These are phyloP conservation scores for Sequoiadendron giganteum DNA, from an alignment of 75 land plant genomes.

Conservation along the genomic window DNA sequence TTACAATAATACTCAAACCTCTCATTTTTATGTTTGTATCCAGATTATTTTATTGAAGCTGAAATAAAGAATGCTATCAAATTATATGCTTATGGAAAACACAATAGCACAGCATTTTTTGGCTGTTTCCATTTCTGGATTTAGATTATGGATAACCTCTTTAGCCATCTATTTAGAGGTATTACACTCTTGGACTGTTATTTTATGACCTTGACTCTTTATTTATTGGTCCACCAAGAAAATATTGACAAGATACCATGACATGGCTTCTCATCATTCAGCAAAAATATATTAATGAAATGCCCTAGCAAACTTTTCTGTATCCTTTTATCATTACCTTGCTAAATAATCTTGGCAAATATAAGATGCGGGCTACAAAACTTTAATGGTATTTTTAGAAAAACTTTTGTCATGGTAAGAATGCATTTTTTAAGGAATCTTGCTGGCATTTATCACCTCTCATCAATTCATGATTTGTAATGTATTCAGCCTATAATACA, in stretches of 20 bases:
- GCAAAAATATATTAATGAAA: neutral
- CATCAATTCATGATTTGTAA: neutral
- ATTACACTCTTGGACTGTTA: neutral
- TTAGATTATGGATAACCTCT: neutral
- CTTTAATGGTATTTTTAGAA: neutral
- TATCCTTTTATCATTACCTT: neutral
- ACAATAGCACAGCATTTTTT: neutral
- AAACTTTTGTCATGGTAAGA: neutral
- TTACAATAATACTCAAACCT: neutral
- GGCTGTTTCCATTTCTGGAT: neutral
- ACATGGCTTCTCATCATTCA: neutral
- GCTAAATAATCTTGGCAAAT: neutral
- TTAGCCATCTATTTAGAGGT: neutral
- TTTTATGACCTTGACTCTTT: neutral
- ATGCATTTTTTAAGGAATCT: neutral
- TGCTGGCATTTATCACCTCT: neutral
- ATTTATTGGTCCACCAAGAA: neutral
- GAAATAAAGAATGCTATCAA: neutral
- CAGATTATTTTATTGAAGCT: neutral
- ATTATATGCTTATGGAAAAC: neutral
- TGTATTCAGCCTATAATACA: neutral
- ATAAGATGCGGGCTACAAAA: neutral
- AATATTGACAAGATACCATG: neutral
- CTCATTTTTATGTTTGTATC: neutral
- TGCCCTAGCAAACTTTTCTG: neutral